Conservation (phyloP, 306 rosid species). For the Quercus bicolor region DNA sequence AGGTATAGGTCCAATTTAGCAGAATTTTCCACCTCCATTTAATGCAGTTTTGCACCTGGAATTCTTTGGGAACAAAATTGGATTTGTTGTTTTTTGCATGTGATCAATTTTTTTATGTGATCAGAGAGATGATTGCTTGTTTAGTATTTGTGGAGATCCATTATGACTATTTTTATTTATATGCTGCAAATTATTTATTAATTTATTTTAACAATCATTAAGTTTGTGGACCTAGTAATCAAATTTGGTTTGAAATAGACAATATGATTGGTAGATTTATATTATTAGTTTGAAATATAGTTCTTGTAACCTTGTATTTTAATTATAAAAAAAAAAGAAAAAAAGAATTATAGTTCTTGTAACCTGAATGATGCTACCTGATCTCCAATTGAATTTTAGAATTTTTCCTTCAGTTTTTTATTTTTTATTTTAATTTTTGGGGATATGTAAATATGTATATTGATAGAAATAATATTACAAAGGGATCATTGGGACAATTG, state of each 20-base stretch:
- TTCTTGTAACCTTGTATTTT: neutral
- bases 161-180: neutral
- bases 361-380: neutral
- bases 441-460: too few relatives aligned
- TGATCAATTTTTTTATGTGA: neutral
- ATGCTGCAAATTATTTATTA: neutral
- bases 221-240: neutral
- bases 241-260: neutral
- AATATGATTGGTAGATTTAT: neutral
- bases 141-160: neutral
- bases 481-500: too few relatives aligned
- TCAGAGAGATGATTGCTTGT: neutral
- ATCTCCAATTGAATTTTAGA: neutral
- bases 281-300: neutral
- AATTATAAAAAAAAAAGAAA: too few relatives aligned
- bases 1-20: slow-evolving; percentile 30
- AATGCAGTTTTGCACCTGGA: neutral
- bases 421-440: too few relatives aligned
- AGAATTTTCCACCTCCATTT: neutral
- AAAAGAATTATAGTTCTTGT: neutral
- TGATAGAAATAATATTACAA: too few relatives aligned
- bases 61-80: neutral
- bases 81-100: neutral
- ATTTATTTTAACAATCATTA: neutral
- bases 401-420: neutral